Evolutionary conservation across 2,329 filamentous ascomycete genomes (phyloP).

Genomic region (Colletotrichum sp.): DNA sequence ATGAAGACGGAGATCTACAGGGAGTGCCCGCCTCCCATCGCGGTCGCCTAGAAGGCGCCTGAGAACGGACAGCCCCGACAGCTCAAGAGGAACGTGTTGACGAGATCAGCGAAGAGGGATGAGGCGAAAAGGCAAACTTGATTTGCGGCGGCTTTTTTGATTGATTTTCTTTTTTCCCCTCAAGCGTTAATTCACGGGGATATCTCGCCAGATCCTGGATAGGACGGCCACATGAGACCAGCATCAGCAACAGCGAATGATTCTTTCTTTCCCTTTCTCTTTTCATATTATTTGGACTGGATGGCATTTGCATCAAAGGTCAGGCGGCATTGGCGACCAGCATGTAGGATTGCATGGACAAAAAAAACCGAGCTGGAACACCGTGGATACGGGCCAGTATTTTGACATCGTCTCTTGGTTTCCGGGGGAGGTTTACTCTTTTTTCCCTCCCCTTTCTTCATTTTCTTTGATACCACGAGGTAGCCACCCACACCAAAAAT

Average conservation of each 20-base stretch:
- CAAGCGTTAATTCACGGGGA: conserved; percentile 15
- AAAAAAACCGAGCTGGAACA: not conserved
- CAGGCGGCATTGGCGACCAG: conserved; percentile 9
- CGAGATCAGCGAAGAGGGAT: not conserved
- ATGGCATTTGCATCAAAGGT: conserved; percentile 13
- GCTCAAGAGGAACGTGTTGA: not conserved
- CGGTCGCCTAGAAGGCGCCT: conserved; percentile 14
- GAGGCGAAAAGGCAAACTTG: not conserved
- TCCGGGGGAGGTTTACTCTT: not conserved
- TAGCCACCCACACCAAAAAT: not conserved
- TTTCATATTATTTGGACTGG: not conserved
- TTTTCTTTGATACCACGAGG: conserved; percentile 15
- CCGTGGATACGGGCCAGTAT: conserved; percentile 5
- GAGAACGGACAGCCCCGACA: not conserved
- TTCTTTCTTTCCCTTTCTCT: not conserved
- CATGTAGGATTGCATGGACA: conserved; percentile 18
- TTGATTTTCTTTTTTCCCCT: conserved; percentile 5
- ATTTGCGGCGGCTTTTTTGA: not conserved
- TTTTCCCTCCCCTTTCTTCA: not conserved
- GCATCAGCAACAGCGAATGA: conserved; percentile 22
- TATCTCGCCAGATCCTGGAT: conserved; percentile 12
- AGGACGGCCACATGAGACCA: conserved; percentile 16
- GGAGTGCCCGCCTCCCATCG: conserved; percentile 39
- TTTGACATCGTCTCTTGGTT: not conserved
- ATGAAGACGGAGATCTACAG: conserved; percentile 66